Evolutionary conservation across 108 stramenopile genomes (phyloP), one percentile per base, ranked within the genome.

Genomic region (Cyclotella baltica): DNA sequence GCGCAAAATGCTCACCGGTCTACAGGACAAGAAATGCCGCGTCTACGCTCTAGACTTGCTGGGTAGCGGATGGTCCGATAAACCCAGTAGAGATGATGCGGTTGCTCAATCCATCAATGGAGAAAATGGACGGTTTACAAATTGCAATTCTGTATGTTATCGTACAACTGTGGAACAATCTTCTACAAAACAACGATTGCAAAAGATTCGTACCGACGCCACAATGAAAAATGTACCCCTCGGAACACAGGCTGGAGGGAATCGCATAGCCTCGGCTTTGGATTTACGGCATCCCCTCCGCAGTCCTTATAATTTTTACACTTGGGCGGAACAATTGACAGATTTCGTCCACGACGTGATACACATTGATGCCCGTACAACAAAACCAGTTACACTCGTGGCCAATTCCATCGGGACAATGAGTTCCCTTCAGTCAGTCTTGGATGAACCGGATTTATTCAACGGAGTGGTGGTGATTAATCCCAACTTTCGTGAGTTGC

Each of bases 381-480:
- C 64, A 10, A 16, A 16, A 27, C 38, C 64, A 20, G 88, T 93
- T 28, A 94, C 91, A 55, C 72, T 98, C 16, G 90, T 97, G 5
- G 89, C 91, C 80, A 98, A 98, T 81, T 95, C 92, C 33, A 97
- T 98, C 65, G 97, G 98, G 5, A 89, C 92, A 37, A 92, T 93
- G 61, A 85, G 85, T 1, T 84, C 90, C 35, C 84, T 98, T 29
- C 97, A 97, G 83, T 89, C 93, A 20, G 91, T 93, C 11, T 71
- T 97, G 11, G 94, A 96, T 70, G 69, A 88, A 25, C 93, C 96
- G 0, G 56, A 89, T 27, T 50, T 94, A 23, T 93, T 81, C 70
- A 78, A 74, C n/a, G 92, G 92, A 9, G 83, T 85, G n/a, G 83
- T 92, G 33, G 61, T 91, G 4, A 77, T 96, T 13, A 86, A 84